Percentiles rank a stretch among this genome's conserved stretches.
These are phyloP conservation scores for Heliamphora exappendiculata DNA, from an alignment of 148 eudicot genomes.

Conservation along the genomic window DNA sequence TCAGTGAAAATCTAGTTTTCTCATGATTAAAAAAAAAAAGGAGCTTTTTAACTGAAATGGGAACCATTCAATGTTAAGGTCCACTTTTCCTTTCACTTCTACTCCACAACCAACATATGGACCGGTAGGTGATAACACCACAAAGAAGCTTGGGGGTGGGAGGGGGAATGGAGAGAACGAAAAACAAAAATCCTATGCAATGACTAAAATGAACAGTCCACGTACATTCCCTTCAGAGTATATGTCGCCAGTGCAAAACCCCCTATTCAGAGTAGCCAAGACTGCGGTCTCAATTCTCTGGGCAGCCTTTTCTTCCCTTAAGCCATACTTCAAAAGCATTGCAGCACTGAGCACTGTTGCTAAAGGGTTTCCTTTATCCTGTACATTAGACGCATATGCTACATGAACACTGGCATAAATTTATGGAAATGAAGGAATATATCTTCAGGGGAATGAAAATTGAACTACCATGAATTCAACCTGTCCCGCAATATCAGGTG, in stretches of 20 bases:
- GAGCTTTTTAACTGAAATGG: too few species aligned
- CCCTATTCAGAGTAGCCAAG: constrained; percentile 59
- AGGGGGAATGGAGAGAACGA: not conserved
- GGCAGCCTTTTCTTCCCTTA: constrained; percentile 80
- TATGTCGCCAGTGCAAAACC: constrained; percentile 83
- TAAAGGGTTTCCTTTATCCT: constrained; percentile 92
- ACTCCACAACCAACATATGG: not conserved
- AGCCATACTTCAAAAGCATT: constrained; percentile 90
- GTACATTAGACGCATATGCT: constrained; percentile 7
- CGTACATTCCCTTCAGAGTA: constrained; percentile 69
- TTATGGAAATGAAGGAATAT: not conserved
- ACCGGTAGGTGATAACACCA: not conserved
- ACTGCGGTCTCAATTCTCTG: constrained; percentile 80
- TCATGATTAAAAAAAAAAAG: not conserved
- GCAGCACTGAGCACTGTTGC: constrained; percentile 92
- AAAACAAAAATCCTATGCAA: not conserved
- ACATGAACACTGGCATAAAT: not conserved
- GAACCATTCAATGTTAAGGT: not conserved
- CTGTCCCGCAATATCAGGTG: constrained; percentile 97
- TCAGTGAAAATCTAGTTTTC: not conserved
- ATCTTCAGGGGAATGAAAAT: constrained; percentile 1
- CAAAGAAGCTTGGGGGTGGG: not conserved
- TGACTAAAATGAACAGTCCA: not conserved
- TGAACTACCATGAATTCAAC: constrained; percentile 26
- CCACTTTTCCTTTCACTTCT: not conserved